These are phyloP conservation scores for Westerdykella ornata DNA, from an alignment of 2,329 filamentous ascomycete species.

Conservation along the genomic window DNA sequence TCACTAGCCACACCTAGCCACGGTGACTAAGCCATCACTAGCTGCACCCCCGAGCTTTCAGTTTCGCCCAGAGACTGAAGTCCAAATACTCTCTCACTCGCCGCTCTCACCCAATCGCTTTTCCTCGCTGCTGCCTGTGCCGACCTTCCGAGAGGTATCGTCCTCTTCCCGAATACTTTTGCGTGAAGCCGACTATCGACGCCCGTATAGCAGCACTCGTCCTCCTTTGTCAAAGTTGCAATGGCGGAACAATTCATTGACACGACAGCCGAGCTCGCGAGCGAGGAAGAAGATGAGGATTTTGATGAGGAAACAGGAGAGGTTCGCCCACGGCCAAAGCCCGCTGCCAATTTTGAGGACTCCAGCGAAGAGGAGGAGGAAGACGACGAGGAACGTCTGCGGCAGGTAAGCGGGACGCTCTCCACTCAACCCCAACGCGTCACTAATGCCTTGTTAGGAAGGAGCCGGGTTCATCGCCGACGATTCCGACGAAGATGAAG, in stretches of 20 bases:
- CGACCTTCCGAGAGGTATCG: too few relatives aligned
- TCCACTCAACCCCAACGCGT: conserved; percentile 4
- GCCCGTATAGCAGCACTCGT: not conserved
- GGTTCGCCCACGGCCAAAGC: conserved; percentile 25
- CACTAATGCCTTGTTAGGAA: conserved; percentile 50
- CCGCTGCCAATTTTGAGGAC: conserved; percentile 22
- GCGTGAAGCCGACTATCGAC: not conserved
- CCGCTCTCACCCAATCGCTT: too few relatives aligned
- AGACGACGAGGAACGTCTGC: conserved; percentile 34
- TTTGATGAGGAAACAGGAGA: conserved; percentile 27
- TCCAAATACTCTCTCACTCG: too few relatives aligned
- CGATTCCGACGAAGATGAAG: conserved; percentile 71
- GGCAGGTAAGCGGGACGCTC: conserved; percentile 20
- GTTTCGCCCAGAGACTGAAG: too few relatives aligned
- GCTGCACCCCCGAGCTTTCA: not conserved
- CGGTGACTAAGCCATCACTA: not conserved
- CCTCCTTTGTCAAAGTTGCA: not conserved
- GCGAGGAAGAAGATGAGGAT: conserved; percentile 40
- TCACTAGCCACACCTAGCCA: not conserved
- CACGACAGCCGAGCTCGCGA: conserved; percentile 76
- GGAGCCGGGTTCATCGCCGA: conserved; percentile 95
- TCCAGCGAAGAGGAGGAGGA: conserved; percentile 39
- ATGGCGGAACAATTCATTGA: conserved; percentile 59
- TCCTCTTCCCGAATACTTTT: too few relatives aligned
- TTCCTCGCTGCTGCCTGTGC: too few relatives aligned